Conservation (phyloP, 106 monocot genomes). For the Vanilla planifolia region DNA sequence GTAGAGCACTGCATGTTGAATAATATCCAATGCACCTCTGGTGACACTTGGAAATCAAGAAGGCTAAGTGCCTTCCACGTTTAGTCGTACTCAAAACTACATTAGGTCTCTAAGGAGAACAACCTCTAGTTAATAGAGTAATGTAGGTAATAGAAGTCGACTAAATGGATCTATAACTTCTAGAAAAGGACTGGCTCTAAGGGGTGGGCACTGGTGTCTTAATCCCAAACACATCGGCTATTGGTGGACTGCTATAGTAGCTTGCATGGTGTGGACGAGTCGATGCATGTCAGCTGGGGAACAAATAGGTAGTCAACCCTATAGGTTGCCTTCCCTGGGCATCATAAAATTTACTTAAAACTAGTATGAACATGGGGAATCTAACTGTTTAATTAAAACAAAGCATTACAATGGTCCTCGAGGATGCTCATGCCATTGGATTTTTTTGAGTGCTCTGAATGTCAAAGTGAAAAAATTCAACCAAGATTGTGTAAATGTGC, state of each 20-base stretch:
- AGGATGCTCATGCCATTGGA: background rate
- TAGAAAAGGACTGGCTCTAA: background rate
- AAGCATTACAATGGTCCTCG: background rate
- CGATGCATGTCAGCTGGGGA: background rate
- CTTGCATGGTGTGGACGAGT: background rate
- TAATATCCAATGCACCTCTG: background rate
- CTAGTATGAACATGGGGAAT: background rate
- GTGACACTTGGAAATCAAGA: background rate
- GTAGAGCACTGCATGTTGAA: conserved; percentile 2
- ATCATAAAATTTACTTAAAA: background rate
- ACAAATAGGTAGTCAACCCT: background rate
- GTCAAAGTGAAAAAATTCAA: too few species aligned
- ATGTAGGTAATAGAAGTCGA: background rate
- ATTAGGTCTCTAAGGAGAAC: too few species aligned
- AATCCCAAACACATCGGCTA: background rate
- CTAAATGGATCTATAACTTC: background rate
- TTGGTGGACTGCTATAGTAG: background rate
- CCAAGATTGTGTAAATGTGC: too few species aligned
- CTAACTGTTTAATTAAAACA: conserved; percentile 3
- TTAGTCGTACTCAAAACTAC: too few species aligned
- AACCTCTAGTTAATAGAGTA: background rate
- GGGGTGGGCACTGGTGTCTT: background rate
- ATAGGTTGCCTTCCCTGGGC: background rate
- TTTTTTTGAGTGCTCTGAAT: too few species aligned
- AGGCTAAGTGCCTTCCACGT: too few species aligned